Base-by-base conservation (phyloP, 129 eudicot genomes). In the Helichrysum umbraculigerum region DNA sequence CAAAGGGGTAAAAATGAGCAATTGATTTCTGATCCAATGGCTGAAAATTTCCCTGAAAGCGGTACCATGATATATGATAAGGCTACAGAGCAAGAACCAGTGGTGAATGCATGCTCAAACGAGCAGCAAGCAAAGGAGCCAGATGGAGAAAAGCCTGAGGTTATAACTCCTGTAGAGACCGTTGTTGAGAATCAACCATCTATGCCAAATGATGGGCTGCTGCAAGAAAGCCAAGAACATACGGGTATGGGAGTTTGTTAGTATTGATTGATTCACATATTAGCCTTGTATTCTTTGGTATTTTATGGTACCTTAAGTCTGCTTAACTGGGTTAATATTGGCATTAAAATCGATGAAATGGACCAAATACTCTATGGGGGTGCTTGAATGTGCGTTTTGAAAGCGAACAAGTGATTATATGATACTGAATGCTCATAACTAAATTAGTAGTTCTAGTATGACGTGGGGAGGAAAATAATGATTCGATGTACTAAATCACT, bases 1-100 rank as follows among this genome's bases (percentile, higher is more conserved):
- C 79, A 39, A 32, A 67, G 30, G 29, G 74, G 63, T 22, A 58
- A 74, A 67, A 73, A 54, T 1, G 51, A 79, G 47, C 39, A 72
- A 3, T 35, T 79, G 51, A 78, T 56, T 20, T 73, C 78, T 28
- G 79, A 79, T 79, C 83, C 69, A 39, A 79, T 66, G 37, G 79
- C 76, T 58, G 80, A 68, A 47, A 58, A 44, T 74, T 67, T 67
- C 54, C 76, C 33, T 16, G 79, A 57, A 74, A 44, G 19, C 2
- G 70, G 34, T 0, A 32, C 79, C 14, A 41, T 73, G 66, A 50
- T 73, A 37, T 32, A 41, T 60, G 37, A 30, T 16, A 70, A 69
- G 63, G 51, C 63, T 59, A 70, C 7, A 10, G 70, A 70, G 76
- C 17, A 17, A 21, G 76, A 70, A 44, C 77, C 56, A 22, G 66